Evolutionary conservation across 2,329 filamentous ascomycete species (phyloP).

Genomic region (Orbilia ellipsospora): DNA sequence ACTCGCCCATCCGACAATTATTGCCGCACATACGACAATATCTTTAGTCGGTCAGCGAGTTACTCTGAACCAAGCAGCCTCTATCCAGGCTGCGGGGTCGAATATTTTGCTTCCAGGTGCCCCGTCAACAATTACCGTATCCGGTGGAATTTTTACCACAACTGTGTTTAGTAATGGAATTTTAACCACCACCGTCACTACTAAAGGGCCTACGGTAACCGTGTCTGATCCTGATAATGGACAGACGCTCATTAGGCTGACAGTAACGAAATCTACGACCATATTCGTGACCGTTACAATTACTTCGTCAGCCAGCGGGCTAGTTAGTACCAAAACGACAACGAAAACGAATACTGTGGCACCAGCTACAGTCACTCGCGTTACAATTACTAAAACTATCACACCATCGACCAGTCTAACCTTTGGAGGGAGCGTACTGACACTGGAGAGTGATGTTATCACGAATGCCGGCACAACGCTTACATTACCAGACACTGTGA

Average conservation of each 20-base stretch:
- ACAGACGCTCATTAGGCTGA: too few relatives aligned
- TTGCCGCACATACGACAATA: slow-evolving; percentile 1
- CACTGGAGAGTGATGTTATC: neutral
- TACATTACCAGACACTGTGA: neutral
- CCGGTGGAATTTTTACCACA: neutral
- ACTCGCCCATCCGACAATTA: neutral
- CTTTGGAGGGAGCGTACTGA: neutral
- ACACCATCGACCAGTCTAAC: neutral
- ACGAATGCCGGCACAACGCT: slow-evolving; percentile 5
- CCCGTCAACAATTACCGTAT: neutral
- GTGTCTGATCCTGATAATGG: too few relatives aligned
- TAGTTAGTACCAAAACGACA: neutral
- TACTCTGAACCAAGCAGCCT: neutral
- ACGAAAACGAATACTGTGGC: neutral
- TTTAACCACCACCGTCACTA: neutral
- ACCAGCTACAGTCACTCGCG: neutral
- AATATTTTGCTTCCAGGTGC: neutral
- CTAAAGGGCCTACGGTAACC: too few relatives aligned
- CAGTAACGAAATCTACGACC: too few relatives aligned
- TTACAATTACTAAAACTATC: neutral
- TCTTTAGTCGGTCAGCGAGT: neutral
- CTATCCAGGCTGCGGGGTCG: slow-evolving; percentile 6
- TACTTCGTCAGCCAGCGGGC: too few relatives aligned
- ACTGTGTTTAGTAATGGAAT: neutral
- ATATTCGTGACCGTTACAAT: too few relatives aligned